Percentiles rank a stretch among this genome's conserved stretches.
Conservation (phyloP, 768 basidiomycete species). For the Gyrodon lividus region DNA sequence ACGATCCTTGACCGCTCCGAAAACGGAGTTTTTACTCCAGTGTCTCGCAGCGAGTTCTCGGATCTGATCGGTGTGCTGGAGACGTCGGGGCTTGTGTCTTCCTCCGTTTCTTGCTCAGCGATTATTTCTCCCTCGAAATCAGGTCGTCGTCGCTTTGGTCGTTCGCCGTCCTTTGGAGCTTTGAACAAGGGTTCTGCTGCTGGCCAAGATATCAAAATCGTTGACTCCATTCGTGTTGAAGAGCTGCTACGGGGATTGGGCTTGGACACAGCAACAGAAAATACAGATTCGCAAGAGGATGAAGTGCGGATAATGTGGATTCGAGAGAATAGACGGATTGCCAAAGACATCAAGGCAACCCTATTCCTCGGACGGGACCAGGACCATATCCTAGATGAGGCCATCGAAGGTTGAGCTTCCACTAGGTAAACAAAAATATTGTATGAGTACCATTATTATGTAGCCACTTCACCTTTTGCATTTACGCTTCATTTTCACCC, state of each 20-base stretch:
- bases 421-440: not conserved
- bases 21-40: slow-evolving; percentile 55
- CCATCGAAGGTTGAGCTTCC: slow-evolving; percentile 32
- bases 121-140: slow-evolving; percentile 44
- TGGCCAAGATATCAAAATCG: slow-evolving; percentile 50
- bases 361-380: slow-evolving; percentile 3
- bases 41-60: slow-evolving; percentile 72
- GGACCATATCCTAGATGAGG: slow-evolving; percentile 30
- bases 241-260: slow-evolving; percentile 75
- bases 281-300: slow-evolving; percentile 41
- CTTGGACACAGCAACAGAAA: slow-evolving; percentile 12
- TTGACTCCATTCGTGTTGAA: slow-evolving; percentile 61
- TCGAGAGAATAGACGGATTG: slow-evolving; percentile 38
- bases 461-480: slow-evolving; percentile 8
- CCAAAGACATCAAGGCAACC: slow-evolving; percentile 34
- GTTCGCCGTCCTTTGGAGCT: slow-evolving; percentile 56
- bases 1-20: slow-evolving; percentile 56
- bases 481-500: slow-evolving; percentile 9
- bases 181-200: slow-evolving; percentile 23
- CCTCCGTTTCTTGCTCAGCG: slow-evolving; percentile 31
- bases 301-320: slow-evolving; percentile 44
- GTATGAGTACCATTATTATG: slow-evolving; percentile 6
- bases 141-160: slow-evolving; percentile 51
- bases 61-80: slow-evolving; percentile 74
- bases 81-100: slow-evolving; percentile 61